These are phyloP conservation scores for Mortierella sp. DNA, from an alignment of 371 early-diverging fungal species.

Conservation along the genomic window DNA sequence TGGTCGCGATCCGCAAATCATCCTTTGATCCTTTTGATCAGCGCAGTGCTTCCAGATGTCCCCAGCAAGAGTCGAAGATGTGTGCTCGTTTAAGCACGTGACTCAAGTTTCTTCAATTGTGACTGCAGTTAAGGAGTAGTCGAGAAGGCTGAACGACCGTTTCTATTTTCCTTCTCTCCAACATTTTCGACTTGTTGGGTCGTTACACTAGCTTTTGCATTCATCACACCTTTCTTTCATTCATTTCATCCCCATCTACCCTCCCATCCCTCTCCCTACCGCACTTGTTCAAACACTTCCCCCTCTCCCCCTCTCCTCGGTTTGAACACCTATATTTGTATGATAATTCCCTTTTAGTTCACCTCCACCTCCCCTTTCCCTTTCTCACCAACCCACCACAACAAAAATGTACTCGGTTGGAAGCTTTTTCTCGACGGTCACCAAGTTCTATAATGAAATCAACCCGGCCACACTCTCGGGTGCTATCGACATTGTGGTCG, in stretches of 20 bases:
- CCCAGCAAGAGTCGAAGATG: too few species aligned
- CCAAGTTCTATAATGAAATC: conserved; percentile 96
- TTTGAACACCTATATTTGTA: not conserved
- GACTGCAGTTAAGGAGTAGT: too few species aligned
- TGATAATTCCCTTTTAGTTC: not conserved
- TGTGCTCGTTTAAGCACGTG: too few species aligned
- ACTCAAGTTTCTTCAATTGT: too few species aligned
- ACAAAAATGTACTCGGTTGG: conserved; percentile 75
- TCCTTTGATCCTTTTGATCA: too few species aligned
- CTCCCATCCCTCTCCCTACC: not conserved
- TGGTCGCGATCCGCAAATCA: too few species aligned
- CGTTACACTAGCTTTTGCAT: not conserved
- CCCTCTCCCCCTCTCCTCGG: not conserved
- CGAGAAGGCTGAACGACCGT: too few species aligned
- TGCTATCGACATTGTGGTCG: conserved; percentile 99
- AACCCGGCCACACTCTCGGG: conserved; percentile 99
- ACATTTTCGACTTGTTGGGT: not conserved
- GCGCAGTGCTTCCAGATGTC: too few species aligned
- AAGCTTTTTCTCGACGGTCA: conserved; percentile 82
- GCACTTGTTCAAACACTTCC: not conserved
- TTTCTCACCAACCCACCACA: not conserved
- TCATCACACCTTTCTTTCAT: not conserved
- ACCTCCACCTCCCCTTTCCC: not conserved
- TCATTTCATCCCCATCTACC: not conserved
- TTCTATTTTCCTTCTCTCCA: too few species aligned